phyloP scores from a whole-genome alignment of 805 yeast species.

The Sugiyamaella americana region DNA sequence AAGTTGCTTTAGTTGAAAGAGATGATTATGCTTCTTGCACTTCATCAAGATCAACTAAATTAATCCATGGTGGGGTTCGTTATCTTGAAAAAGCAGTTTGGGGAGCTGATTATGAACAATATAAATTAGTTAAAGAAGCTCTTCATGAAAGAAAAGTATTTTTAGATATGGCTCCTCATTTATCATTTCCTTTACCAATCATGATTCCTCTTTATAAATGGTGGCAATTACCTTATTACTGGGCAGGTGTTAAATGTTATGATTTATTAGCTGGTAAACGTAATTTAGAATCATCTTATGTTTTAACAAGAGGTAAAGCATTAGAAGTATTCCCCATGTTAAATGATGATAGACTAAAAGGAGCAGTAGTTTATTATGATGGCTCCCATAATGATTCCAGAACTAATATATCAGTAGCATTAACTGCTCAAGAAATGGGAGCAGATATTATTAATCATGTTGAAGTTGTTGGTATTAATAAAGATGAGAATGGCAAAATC shows the following conservation, averaged over 20 bases:
- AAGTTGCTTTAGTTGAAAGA: conserved; percentile 80
- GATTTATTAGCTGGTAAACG: conserved; percentile 89
- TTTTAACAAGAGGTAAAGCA: conserved; percentile 61
- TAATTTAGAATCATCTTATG: conserved; percentile 71
- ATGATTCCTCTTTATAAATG: conserved; percentile 93
- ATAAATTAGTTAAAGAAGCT: conserved; percentile 84
- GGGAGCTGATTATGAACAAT: conserved; percentile 84
- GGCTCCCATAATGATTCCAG: conserved; percentile 92
- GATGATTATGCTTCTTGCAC: conserved; percentile 91
- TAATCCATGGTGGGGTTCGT: conserved; percentile 97
- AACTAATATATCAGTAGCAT: conserved; percentile 78
- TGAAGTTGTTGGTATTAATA: conserved; percentile 69
- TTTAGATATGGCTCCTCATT: conserved; percentile 87
- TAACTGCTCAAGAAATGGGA: conserved; percentile 80
- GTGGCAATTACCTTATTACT: conserved; percentile 95
- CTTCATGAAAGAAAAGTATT: conserved; percentile 80
- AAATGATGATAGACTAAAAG: conserved; percentile 71
- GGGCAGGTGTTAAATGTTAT: conserved; percentile 84
- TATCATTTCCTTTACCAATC: conserved; percentile 79
- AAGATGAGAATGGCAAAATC: conserved; percentile 52
- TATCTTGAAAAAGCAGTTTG: conserved; percentile 92
- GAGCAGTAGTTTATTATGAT: conserved; percentile 90
- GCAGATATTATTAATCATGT: conserved; percentile 86
- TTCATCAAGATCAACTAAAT: conserved; percentile 87
- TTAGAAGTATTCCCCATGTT: conserved; percentile 79